Evolutionary conservation across 2,329 filamentous ascomycete species (phyloP).

Genomic region (Ambrosiella xylebori): DNA sequence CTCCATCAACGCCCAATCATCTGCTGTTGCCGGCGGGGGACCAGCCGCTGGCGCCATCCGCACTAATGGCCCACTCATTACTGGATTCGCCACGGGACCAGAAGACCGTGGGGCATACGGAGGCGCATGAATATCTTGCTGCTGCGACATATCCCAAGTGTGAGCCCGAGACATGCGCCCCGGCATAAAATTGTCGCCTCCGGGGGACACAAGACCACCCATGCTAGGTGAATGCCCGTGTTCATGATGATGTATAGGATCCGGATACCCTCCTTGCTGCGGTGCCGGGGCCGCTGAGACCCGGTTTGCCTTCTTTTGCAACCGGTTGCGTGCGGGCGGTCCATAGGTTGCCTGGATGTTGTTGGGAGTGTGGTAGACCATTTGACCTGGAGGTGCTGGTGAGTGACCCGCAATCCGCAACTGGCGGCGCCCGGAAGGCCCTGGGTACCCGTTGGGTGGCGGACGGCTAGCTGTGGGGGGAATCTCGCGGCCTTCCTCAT

Average conservation of each 20-base stretch:
- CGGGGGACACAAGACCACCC: constrained; percentile 33
- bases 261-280: constrained; percentile 13
- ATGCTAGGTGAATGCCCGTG: constrained; percentile 13
- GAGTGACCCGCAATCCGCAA: constrained; percentile 34
- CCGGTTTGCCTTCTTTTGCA: constrained; percentile 46
- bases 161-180: constrained; percentile 27
- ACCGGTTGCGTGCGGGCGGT: constrained; percentile 29
- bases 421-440: constrained; percentile 24
- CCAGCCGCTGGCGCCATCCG: constrained; percentile 16
- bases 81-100: constrained; percentile 20
- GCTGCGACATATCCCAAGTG: constrained; percentile 31
- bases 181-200: constrained; percentile 23
- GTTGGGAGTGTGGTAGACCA: constrained; percentile 15
- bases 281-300: constrained; percentile 25
- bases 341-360: constrained; percentile 18
- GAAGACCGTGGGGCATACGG: constrained; percentile 45
- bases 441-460: constrained; percentile 22
- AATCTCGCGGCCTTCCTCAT: constrained; percentile 16
- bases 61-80: constrained; percentile 26
- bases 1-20: constrained; percentile 45
- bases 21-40: constrained; percentile 21
- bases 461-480: constrained; percentile 27
- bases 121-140: not conserved
- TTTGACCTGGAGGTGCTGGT: constrained; percentile 21
- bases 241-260: not conserved